Percentiles rank a stretch among this genome's conserved stretches.
Evolutionary conservation across 257 asterid genomes (phyloP).

Genomic region (Penstemon barbatus): DNA sequence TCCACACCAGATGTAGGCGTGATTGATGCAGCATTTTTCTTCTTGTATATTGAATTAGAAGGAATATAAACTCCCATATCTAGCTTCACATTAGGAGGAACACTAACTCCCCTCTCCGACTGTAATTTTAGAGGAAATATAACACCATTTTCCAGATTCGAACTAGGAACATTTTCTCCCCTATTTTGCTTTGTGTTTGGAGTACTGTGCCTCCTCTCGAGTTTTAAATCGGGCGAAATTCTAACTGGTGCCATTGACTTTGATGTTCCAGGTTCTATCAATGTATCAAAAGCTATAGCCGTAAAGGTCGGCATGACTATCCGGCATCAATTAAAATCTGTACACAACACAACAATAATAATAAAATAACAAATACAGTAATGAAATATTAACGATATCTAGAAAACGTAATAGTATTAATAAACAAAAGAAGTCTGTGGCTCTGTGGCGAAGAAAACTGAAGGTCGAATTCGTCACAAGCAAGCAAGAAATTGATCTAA

Average conservation of each 20-base stretch:
- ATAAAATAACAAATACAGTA: background rate
- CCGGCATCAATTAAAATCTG: conserved; percentile 53
- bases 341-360: conserved; percentile 1
- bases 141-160: conserved; percentile 38
- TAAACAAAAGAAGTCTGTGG: too few species aligned
- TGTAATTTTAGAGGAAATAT: conserved; percentile 32
- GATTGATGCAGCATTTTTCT: conserved; percentile 35
- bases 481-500: too few species aligned
- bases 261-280: conserved; percentile 64
- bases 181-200: conserved; percentile 38
- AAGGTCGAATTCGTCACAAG: background rate
- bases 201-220: conserved; percentile 46
- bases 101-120: too few species aligned
- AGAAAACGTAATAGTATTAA: background rate
- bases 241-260: conserved; percentile 44
- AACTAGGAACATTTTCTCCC: conserved; percentile 13
- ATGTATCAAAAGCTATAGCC: conserved; percentile 76
- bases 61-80: conserved; percentile 44
- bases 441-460: background rate
- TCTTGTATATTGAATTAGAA: conserved; percentile 8
- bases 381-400: background rate
- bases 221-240: conserved; percentile 33
- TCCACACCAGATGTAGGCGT: conserved; percentile 33
- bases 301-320: conserved; percentile 80
- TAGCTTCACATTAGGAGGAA: conserved; percentile 31